Evolutionary conservation across 108 stramenopile genomes (phyloP).

Genomic region (Stephanodiscus triporus): DNA sequence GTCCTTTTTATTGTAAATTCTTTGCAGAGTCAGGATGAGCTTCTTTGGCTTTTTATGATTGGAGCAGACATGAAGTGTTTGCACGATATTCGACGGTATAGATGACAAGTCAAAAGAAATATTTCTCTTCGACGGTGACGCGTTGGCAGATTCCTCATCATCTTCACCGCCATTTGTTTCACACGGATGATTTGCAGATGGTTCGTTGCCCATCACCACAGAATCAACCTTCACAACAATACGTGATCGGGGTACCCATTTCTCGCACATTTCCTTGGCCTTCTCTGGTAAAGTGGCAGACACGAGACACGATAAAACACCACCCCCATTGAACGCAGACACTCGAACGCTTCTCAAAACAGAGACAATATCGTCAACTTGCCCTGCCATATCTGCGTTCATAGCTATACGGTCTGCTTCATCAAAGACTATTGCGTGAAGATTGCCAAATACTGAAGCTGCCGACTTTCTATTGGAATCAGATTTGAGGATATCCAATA

Average conservation of each 20-base stretch:
- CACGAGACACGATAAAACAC: slow-evolving; percentile 46
- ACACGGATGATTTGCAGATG: neutral
- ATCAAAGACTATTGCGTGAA: slow-evolving; percentile 59
- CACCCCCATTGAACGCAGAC: neutral
- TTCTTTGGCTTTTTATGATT: slow-evolving; percentile 87
- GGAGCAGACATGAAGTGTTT: slow-evolving; percentile 83
- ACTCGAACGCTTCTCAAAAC: slow-evolving; percentile 28
- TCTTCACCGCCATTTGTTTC: neutral
- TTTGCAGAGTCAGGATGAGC: slow-evolving; percentile 64
- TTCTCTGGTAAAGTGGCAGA: slow-evolving; percentile 68
- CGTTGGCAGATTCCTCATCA: neutral
- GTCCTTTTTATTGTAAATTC: slow-evolving; percentile 46
- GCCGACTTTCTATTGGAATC: too few relatives aligned
- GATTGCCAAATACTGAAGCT: slow-evolving; percentile 22
- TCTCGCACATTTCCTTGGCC: slow-evolving; percentile 24
- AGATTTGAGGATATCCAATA: slow-evolving; percentile 71
- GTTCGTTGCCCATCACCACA: slow-evolving; percentile 33
- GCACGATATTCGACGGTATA: slow-evolving; percentile 79
- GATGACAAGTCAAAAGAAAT: slow-evolving; percentile 43
- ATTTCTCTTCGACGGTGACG: slow-evolving; percentile 4
- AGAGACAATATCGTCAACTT: slow-evolving; percentile 57
- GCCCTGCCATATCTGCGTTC: slow-evolving; percentile 63
- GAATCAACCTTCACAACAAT: slow-evolving; percentile 45
- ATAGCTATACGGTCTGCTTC: slow-evolving; percentile 81
- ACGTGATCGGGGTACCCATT: slow-evolving; percentile 39